A percentile compares a stretch with the other conserved stretches of the same genome.
These are phyloP conservation scores for Onygenales sp. DNA, from an alignment of 2,329 filamentous ascomycete genomes.

Conservation along the genomic window DNA sequence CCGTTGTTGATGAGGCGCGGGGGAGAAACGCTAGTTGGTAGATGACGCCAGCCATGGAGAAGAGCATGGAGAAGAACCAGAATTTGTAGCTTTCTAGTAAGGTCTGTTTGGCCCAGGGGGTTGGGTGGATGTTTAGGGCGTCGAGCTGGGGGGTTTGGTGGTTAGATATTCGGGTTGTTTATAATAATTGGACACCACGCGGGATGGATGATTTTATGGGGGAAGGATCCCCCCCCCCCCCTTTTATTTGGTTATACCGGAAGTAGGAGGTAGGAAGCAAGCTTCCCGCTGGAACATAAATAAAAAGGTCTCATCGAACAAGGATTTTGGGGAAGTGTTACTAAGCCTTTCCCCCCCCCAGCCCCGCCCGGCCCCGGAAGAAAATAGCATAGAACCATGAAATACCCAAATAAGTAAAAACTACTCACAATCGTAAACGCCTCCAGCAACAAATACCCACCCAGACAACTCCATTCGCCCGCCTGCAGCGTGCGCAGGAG, in stretches of 20 bases:
- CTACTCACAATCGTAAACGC: constrained; percentile 50
- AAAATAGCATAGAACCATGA: not conserved
- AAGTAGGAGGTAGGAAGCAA: not conserved
- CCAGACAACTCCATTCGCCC: constrained; percentile 49
- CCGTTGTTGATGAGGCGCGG: constrained; percentile 11
- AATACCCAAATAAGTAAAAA: constrained; percentile 9
- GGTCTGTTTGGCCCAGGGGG: constrained; percentile 36
- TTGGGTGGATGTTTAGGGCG: constrained; percentile 42
- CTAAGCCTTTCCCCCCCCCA: no score
- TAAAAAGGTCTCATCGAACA: no score
- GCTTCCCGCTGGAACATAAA: no score
- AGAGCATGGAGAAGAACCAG: constrained; percentile 56
- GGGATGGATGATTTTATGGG: not conserved
- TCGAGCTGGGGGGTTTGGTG: constrained; percentile 30
- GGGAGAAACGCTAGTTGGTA: constrained; percentile 18
- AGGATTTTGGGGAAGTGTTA: no score
- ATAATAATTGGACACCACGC: not conserved
- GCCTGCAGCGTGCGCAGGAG: constrained; percentile 44
- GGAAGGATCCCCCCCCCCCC: not conserved
- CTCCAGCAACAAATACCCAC: constrained; percentile 60
- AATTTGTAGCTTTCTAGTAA: constrained; percentile 56
- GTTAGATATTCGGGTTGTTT: constrained; percentile 21
- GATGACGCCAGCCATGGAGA: constrained; percentile 34
- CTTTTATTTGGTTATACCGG: not conserved
- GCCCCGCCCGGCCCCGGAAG: no score